Base-by-base conservation (phyloP, 2,329 filamentous ascomycete genomes). In the Coniella vitis region DNA sequence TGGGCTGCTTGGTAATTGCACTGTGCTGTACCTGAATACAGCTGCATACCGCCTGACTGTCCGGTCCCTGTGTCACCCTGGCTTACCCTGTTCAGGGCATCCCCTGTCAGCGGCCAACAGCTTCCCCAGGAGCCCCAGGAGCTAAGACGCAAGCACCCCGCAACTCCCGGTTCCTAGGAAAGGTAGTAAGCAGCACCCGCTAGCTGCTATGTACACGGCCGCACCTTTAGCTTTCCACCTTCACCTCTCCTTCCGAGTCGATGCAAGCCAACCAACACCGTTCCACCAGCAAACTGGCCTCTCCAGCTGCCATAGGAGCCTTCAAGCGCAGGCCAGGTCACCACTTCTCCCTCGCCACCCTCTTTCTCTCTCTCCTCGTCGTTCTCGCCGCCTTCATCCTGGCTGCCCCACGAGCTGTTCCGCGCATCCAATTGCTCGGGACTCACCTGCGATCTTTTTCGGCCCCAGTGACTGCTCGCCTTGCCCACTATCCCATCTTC, bases 281-380 rank as follows among this genome's bases (percentile, higher is more conserved):
- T 56, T 46, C 54, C 43, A 51, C 49, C 55, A 56, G 60, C 63
- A 70, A 58, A 57, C 66, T 74, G 70, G 70, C 67, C 60, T 56
- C 61, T 48, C 52, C 56, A 55, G 55, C 56, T 52, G 48, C 58
- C 47, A 50, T 55, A 42, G 42, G 25, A 29, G 34, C 51, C 31
- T 49, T 53, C 50, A 57, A 56, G 52, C 34, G 49, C 45, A 57
- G 45, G 19, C 39, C 32, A 25, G 34, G 22, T 37, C 61, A 77
- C 53, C 55, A 79, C 60, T 65, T 79, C 56, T 65, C 73, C 59
- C 62, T 82, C 58, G 55, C 81, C 57, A 64, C 73, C 59, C 61
- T 82, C 58, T 55, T 81, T 57, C 65, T 84, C 60, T 74, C 86
- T 64, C 60, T 81, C 57, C 65, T 85, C 61, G 74, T 86, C 64